Base-by-base conservation (phyloP, 495 filamentous ascomycete genomes). In the Hypoxylon trugodes region DNA sequence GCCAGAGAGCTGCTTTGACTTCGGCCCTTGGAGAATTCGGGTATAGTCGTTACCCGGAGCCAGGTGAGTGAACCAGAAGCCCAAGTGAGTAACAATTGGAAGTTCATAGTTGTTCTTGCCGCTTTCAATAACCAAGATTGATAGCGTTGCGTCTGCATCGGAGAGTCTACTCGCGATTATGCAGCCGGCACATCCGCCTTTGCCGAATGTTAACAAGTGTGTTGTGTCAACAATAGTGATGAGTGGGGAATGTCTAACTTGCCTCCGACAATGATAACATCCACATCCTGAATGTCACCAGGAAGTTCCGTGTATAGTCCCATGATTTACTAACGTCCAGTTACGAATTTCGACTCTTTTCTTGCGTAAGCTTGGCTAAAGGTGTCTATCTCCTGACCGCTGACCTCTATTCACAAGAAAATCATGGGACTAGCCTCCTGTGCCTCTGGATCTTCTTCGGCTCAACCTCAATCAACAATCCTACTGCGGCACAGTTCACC, bases 101-200 rank as follows among this genome's bases (percentile, higher is more conserved):
- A 70, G 65, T 42, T 81, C 69, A 41, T 77, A 76, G 65, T 82
- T 84, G 67, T 83, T 77, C 4, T 50, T 57, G 0, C 83, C 83
- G 4, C 68, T 61, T 61, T 86, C 83, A 32, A 85, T 75, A 24
- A 86, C 43, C 10, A 86, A 72, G 35, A 86, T 77, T n/a, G 76
- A 76, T n/a, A 85, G 71, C 4, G 57, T 63, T 1, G 78, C 80
- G 41, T 84, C 77, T 2, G 81, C 81, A 45, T 74, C 77, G 15
- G 81, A 74, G 1, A 86, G 77, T 54, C 83, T 73, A 7, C 71
- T 72, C 10, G 80, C 80, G 24, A 79, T 71, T 15, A 82, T 70
- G 69, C 82, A 84, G 16, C 76, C 79, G 9, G 81, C 75, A 3
- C 81, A 74, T 32, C 79, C 80, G n/a, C 80, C 73, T 80, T 36